phyloP scores from a whole-genome alignment of 495 filamentous ascomycete species.

The Wilcoxina mikolae region DNA sequence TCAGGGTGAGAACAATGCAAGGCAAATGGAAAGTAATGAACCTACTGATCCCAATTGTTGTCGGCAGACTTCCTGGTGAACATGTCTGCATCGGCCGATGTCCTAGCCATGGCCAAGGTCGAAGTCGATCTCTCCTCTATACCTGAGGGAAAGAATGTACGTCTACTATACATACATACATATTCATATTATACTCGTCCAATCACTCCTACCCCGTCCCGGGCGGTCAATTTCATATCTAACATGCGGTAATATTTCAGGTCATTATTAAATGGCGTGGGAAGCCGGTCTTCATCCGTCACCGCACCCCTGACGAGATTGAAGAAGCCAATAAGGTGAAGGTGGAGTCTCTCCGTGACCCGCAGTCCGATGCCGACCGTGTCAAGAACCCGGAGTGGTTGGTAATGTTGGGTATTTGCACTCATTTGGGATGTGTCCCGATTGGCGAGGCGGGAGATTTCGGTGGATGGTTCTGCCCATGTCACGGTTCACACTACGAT shows the following conservation, averaged over 20 bases:
- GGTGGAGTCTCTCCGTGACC: constrained; percentile 71
- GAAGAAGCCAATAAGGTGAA: constrained; percentile 65
- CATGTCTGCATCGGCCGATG: constrained; percentile 98
- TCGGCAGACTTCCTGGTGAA: constrained; percentile 89
- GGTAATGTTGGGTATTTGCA: constrained; percentile 98
- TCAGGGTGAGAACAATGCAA: constrained; percentile 46
- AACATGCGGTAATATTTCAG: too few species aligned
- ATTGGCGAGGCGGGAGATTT: constrained; percentile 97
- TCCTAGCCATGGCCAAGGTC: constrained; percentile 98
- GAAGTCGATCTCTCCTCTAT: constrained; percentile 85
- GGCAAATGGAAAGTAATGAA: not conserved
- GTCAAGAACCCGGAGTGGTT: constrained; percentile 98
- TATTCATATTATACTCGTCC: not conserved
- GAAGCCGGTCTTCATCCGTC: constrained; percentile 99
- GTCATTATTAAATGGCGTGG: constrained; percentile 99
- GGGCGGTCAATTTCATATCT: not conserved
- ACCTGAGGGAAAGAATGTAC: constrained; percentile 98
- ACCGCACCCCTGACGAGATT: constrained; percentile 82
- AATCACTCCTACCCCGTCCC: not conserved
- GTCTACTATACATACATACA: constrained; percentile 25
- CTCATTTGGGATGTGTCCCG: constrained; percentile 94
- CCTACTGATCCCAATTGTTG: not conserved
- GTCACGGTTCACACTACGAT: constrained; percentile 99
- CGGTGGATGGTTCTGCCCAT: constrained; percentile 99
- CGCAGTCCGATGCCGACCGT: constrained; percentile 77